These are phyloP conservation scores for Malus hybrid DNA, from an alignment of 331 rosid species.

Conservation along the genomic window DNA sequence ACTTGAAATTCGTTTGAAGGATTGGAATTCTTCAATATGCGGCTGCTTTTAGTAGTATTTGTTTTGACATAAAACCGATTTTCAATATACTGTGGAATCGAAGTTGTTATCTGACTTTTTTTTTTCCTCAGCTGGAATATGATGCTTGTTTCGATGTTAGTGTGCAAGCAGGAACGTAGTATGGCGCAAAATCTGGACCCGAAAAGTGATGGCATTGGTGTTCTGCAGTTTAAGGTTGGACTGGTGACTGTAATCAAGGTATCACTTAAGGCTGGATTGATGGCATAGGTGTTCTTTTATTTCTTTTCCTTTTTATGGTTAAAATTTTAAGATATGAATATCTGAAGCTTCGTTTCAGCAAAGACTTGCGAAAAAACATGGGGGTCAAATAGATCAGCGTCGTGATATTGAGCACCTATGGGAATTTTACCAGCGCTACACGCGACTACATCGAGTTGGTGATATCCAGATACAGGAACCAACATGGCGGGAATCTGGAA, in stretches of 20 bases:
- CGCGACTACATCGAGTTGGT: constrained; percentile 57
- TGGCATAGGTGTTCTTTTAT: background rate
- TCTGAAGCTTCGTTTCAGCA: constrained; percentile 43
- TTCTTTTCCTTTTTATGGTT: background rate
- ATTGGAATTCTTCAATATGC: too few relatives aligned
- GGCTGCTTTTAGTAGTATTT: too few relatives aligned
- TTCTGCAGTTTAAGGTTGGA: constrained; percentile 90
- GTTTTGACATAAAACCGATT: too few relatives aligned
- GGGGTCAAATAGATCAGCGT: constrained; percentile 61
- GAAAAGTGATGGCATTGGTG: constrained; percentile 78
- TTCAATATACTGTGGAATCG: too few relatives aligned
- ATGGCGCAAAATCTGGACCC: constrained; percentile 95
- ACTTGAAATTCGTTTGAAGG: background rate
- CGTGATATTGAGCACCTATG: constrained; percentile 70
- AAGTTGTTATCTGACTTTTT: background rate
- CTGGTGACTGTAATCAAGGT: constrained; percentile 91
- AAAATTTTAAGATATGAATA: background rate
- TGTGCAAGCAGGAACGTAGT: constrained; percentile 88
- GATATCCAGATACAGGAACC: constrained; percentile 77
- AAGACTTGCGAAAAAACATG: constrained; percentile 76
- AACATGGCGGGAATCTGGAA: constrained; percentile 76
- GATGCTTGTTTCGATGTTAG: constrained; percentile 34
- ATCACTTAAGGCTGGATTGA: background rate
- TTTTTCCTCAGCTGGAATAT: background rate
- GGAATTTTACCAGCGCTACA: constrained; percentile 74